Percentiles rank a stretch among this genome's conserved stretches.
Conservation (phyloP, 164 flowering plant genomes). For the Protea cynaroides region DNA sequence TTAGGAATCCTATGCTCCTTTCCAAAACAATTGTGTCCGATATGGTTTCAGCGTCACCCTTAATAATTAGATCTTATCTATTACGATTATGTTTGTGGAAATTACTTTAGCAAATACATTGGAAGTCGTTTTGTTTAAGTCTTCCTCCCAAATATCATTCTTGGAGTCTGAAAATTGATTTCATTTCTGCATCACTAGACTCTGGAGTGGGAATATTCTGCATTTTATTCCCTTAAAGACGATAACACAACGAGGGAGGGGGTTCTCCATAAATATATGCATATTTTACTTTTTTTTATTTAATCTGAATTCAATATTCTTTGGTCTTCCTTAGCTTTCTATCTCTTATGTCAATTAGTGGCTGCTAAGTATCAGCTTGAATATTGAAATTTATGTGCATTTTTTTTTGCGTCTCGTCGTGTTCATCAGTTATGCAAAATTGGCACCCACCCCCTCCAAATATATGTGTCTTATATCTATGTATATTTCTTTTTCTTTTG, state of each 20-base stretch:
- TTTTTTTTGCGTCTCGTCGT: background rate
- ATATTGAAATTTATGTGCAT: background rate
- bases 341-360: background rate
- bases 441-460: too few species aligned
- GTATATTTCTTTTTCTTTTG: too few species aligned
- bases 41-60: background rate
- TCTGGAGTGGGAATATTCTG: conserved; percentile 24
- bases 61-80: background rate
- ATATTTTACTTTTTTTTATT: background rate
- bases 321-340: background rate
- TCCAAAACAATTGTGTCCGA: background rate
- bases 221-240: conserved; percentile 6
- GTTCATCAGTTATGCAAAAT: too few species aligned
- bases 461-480: too few species aligned
- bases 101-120: conserved; percentile 1
- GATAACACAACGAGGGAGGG: background rate
- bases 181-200: too few species aligned
- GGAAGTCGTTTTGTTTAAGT: conserved; percentile 11
- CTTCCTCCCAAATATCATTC: background rate
- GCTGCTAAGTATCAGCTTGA: background rate
- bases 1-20: too few species aligned
- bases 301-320: background rate
- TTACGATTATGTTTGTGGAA: background rate
- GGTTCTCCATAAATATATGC: background rate
- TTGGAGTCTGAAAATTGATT: conserved; percentile 12